Evolutionary conservation across 805 yeast genomes (phyloP).

Genomic region (Torulaspora microellipsoides): DNA sequence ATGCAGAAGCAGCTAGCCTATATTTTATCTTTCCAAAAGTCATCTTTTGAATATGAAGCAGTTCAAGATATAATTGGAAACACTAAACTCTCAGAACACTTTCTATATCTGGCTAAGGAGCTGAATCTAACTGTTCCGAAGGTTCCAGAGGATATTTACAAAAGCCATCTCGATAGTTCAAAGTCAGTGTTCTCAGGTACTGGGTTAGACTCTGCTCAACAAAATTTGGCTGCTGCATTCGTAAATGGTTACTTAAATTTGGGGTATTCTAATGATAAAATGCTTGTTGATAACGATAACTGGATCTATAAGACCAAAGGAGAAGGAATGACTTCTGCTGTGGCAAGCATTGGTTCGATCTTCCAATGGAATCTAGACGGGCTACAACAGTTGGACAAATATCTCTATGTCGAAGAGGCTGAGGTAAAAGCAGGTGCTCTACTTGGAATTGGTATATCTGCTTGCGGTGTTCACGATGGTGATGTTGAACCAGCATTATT

Average conservation of each 20-base stretch:
- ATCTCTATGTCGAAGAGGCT: constrained; percentile 76
- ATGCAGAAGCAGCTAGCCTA: constrained; percentile 89
- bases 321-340: constrained; percentile 83
- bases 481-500: constrained; percentile 92
- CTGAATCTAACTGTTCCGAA: constrained; percentile 84
- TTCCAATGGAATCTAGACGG: constrained; percentile 94
- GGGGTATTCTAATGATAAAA: constrained; percentile 84
- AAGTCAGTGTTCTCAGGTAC: constrained; percentile 48
- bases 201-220: constrained; percentile 84
- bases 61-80: constrained; percentile 86
- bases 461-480: constrained; percentile 83
- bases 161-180: constrained; percentile 77
- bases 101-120: constrained; percentile 75
- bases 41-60: constrained; percentile 65
- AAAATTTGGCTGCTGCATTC: constrained; percentile 90
- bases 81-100: constrained; percentile 71
- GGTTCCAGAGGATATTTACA: constrained; percentile 91
- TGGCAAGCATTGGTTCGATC: constrained; percentile 86
- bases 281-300: constrained; percentile 68
- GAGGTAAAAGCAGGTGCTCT: constrained; percentile 95
- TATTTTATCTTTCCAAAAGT: constrained; percentile 80
- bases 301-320: constrained; percentile 94
- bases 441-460: constrained; percentile 88
- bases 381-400: constrained; percentile 82
- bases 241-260: constrained; percentile 88